These are phyloP conservation scores for Ceratocystis smalleyi DNA, from an alignment of 2,329 filamentous ascomycete genomes.

Conservation along the genomic window DNA sequence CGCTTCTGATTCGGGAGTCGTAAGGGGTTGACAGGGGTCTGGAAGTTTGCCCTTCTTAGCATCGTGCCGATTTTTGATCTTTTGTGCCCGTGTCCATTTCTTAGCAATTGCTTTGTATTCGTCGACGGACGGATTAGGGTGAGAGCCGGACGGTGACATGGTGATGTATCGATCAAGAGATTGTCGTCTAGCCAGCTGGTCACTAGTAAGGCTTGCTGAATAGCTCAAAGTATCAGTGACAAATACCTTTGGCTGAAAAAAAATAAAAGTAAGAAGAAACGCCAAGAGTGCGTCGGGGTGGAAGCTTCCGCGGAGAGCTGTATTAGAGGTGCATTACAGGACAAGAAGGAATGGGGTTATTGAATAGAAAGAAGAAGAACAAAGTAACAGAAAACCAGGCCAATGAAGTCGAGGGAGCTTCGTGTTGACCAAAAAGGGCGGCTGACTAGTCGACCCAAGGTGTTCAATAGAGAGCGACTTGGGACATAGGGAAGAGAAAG, in stretches of 20 bases:
- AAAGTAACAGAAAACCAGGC: neutral
- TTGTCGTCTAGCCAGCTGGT: neutral
- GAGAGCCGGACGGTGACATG: neutral
- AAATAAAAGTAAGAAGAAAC: neutral
- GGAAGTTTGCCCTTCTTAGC: slow-evolving; percentile 19
- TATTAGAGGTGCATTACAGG: slow-evolving; percentile 13
- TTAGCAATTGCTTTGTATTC: slow-evolving; percentile 40
- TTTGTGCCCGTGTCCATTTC: slow-evolving; percentile 39
- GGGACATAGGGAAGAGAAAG: neutral
- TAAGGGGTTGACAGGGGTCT: neutral
- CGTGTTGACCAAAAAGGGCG: neutral
- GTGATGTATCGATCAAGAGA: neutral
- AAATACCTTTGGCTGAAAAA: neutral
- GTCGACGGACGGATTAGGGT: slow-evolving; percentile 18
- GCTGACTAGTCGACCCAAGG: neutral
- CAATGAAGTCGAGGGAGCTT: neutral
- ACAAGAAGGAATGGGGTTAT: neutral
- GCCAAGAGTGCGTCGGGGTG: slow-evolving; percentile 13
- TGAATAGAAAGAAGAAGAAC: neutral
- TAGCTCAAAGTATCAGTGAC: neutral
- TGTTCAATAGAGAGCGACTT: neutral
- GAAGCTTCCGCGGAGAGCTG: slow-evolving; percentile 13
- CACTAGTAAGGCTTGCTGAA: neutral
- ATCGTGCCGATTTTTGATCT: slow-evolving; percentile 31
- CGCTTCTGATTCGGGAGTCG: slow-evolving; percentile 5